These are phyloP conservation scores for Citrullus colocynthis DNA, from an alignment of 306 rosid species.

Conservation along the genomic window DNA sequence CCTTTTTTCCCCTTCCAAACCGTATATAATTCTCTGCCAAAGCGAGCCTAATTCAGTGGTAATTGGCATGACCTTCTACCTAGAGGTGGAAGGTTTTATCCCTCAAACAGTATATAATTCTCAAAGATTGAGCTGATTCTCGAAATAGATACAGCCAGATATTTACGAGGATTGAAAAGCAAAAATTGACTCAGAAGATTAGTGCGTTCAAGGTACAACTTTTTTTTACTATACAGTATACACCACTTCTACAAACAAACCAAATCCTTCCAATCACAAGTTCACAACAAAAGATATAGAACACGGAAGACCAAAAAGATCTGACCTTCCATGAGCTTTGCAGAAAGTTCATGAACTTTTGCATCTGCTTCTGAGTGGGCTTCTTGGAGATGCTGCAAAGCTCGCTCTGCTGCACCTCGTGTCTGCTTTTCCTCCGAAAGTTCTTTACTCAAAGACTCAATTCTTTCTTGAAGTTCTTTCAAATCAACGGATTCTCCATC, in stretches of 20 bases:
- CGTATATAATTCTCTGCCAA: neutral
- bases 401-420: constrained; percentile 73
- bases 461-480: constrained; percentile 39
- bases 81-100: no score
- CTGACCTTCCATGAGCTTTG: constrained; percentile 73
- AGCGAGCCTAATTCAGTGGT: no score
- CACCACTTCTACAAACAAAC: neutral
- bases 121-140: neutral
- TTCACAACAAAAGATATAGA: neutral
- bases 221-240: neutral
- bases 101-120: neutral
- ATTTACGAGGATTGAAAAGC: neutral
- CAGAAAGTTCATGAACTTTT: constrained; percentile 62
- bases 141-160: neutral
- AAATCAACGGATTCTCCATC: constrained; percentile 26
- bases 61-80: no score
- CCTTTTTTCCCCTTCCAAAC: neutral
- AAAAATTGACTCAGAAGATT: neutral
- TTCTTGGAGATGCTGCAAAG: constrained; percentile 70
- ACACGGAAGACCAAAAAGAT: constrained; percentile 10
- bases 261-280: neutral
- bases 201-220: neutral
- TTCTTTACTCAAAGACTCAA: constrained; percentile 43
- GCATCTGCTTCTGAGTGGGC: constrained; percentile 67
- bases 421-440: constrained; percentile 74